A percentile compares a stretch with the other conserved stretches of the same genome.
These are phyloP conservation scores for Truncatella angustata DNA, from an alignment of 2,329 filamentous ascomycete genomes.

Conservation along the genomic window DNA sequence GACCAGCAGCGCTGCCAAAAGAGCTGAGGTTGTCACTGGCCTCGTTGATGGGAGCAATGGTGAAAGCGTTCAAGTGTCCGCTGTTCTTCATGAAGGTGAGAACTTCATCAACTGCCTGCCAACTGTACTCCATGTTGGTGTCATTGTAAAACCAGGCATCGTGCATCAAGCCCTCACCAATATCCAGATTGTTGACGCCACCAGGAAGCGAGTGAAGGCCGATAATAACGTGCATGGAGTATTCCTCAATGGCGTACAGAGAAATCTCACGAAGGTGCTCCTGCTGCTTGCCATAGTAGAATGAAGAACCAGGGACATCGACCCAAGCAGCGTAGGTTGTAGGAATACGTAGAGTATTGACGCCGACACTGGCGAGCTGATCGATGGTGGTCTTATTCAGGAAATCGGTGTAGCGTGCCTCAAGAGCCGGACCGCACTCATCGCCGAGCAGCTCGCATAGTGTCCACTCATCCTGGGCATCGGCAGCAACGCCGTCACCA, in stretches of 20 bases:
- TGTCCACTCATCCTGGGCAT: constrained; percentile 32
- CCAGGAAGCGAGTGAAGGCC: constrained; percentile 26
- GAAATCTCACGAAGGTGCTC: constrained; percentile 28
- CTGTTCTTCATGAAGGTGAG: constrained; percentile 29
- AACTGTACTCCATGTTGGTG: constrained; percentile 31
- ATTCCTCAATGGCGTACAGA: constrained; percentile 31
- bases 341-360: constrained; percentile 33
- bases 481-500: background rate
- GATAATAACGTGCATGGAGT: constrained; percentile 34
- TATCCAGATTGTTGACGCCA: constrained; percentile 26
- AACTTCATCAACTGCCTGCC: constrained; percentile 27
- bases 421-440: constrained; percentile 26
- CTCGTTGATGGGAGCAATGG: constrained; percentile 36
- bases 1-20: constrained; percentile 30
- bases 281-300: constrained; percentile 32
- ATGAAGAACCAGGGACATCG: constrained; percentile 27
- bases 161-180: constrained; percentile 29
- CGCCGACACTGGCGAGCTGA: constrained; percentile 26
- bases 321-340: constrained; percentile 35
- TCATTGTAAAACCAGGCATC: constrained; percentile 33
- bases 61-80: constrained; percentile 27
- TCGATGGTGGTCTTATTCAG: constrained; percentile 30
- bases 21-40: constrained; percentile 30
- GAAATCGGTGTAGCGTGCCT: constrained; percentile 28
- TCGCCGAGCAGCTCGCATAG: constrained; percentile 28